Conservation (phyloP, 148 eudicot genomes). For the Heliosperma pusillum region DNA sequence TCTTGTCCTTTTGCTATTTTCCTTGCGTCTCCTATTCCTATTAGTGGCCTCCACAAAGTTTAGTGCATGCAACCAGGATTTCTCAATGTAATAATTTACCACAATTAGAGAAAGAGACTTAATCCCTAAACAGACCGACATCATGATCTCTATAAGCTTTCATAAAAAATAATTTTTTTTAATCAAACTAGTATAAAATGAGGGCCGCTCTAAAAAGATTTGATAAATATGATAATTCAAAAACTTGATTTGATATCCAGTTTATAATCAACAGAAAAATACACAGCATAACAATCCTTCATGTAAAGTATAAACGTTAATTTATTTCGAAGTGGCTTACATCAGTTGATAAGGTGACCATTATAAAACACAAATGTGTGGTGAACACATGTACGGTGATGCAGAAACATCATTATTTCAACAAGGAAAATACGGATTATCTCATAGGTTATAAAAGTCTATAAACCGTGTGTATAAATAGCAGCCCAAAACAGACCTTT, state of each 20-base stretch:
- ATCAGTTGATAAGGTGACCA: conserved; percentile 46
- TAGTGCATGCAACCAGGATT: conserved; percentile 10
- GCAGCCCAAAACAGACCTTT: conserved; percentile 22
- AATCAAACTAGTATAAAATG: too few species aligned
- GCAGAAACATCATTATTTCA: conserved; percentile 31
- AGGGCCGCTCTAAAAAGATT: background rate
- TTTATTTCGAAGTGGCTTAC: conserved; percentile 47
- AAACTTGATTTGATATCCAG: conserved; percentile 15
- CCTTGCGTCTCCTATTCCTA: background rate
- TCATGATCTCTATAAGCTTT: background rate
- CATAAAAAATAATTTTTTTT: background rate
- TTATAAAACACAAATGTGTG: conserved; percentile 35
- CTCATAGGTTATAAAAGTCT: conserved; percentile 28
- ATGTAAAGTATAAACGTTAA: conserved; percentile 17
- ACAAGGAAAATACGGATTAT: conserved; percentile 26
- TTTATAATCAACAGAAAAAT: conserved; percentile 11
- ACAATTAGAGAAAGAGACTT: background rate
- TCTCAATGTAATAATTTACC: background rate
- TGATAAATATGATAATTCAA: background rate
- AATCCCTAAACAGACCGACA: background rate
- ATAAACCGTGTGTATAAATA: conserved; percentile 29
- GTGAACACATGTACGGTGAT: conserved; percentile 53
- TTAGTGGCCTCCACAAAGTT: conserved; percentile 22
- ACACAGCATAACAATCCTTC: conserved; percentile 44
- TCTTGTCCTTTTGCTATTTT: conserved; percentile 16